Conservation (phyloP, 352 stramenopile genomes). For the Achlya hypogyna region DNA sequence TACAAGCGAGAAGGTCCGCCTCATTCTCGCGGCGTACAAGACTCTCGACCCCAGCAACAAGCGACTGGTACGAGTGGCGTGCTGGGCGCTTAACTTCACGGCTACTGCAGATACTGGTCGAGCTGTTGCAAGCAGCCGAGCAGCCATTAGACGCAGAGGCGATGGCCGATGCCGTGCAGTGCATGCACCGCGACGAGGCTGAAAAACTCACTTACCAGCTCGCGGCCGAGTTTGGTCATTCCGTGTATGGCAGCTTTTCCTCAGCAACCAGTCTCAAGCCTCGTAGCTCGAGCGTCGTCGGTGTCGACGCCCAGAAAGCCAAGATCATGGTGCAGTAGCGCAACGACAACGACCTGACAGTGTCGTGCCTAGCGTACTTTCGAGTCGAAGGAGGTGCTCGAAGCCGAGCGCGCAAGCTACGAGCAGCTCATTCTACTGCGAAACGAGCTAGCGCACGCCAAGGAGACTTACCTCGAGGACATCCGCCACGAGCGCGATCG, state of each 20-base stretch:
- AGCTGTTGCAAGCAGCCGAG: slow-evolving; percentile 10
- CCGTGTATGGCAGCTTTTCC: not conserved
- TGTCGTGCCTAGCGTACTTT: not conserved
- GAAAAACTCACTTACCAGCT: slow-evolving; percentile 1
- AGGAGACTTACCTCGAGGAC: slow-evolving; percentile 15
- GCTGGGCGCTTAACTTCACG: not conserved
- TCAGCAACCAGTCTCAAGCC: not conserved
- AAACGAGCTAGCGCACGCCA: slow-evolving; percentile 4
- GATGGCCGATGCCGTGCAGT: slow-evolving; percentile 7
- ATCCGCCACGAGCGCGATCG: slow-evolving; percentile 7
- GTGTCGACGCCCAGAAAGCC: not conserved
- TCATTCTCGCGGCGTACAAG: slow-evolving; percentile 2
- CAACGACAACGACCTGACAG: not conserved
- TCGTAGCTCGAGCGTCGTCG: not conserved
- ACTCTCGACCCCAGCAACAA: not conserved
- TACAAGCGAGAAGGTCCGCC: slow-evolving; percentile 11
- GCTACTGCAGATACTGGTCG: slow-evolving; percentile 7
- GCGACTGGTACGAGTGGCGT: not conserved
- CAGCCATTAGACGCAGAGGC: not conserved
- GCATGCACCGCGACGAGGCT: slow-evolving; percentile 6
- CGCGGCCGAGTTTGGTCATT: not conserved
- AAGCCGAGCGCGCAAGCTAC: slow-evolving; percentile 16
- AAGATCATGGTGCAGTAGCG: not conserved
- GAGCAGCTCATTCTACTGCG: slow-evolving; percentile 14
- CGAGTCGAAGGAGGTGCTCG: not conserved